phyloP scores from a whole-genome alignment of 2,329 filamentous ascomycete species.

The Colletotrichum gloeosporioides region DNA sequence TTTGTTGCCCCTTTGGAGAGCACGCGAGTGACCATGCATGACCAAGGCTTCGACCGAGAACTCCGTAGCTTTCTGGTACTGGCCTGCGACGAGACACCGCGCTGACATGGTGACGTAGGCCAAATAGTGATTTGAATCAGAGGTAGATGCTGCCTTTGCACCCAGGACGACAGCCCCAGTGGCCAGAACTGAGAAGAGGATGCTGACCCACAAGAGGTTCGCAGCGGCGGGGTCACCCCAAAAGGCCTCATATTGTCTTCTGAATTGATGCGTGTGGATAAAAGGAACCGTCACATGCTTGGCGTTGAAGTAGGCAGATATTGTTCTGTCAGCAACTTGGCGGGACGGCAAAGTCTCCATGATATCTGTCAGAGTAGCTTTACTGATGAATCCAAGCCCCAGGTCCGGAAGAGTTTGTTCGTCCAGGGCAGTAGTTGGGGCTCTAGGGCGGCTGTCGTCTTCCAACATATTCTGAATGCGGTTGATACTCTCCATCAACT shows the following conservation, averaged over 20 bases:
- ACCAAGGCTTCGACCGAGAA: slow-evolving; percentile 56
- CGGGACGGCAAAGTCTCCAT: slow-evolving; percentile 38
- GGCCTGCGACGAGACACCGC: slow-evolving; percentile 52
- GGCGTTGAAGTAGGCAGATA: slow-evolving; percentile 42
- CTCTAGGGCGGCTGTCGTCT: slow-evolving; percentile 13
- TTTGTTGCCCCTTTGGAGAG: not conserved
- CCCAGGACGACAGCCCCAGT: slow-evolving; percentile 42
- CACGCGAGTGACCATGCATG: slow-evolving; percentile 45
- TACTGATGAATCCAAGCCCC: slow-evolving; percentile 30
- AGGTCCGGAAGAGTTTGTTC: slow-evolving; percentile 27
- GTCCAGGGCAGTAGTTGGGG: not conserved
- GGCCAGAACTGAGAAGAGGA: slow-evolving; percentile 52
- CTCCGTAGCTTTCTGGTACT: slow-evolving; percentile 48
- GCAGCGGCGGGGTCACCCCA: slow-evolving; percentile 44
- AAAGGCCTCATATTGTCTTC: slow-evolving; percentile 51
- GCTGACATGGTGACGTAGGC: slow-evolving; percentile 41
- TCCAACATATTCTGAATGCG: slow-evolving; percentile 39
- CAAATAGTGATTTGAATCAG: slow-evolving; percentile 29
- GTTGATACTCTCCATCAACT: slow-evolving; percentile 25
- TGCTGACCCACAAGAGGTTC: slow-evolving; percentile 55
- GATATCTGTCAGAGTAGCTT: slow-evolving; percentile 35
- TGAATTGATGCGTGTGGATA: slow-evolving; percentile 49
- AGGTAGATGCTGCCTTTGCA: slow-evolving; percentile 26
- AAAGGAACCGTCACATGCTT: slow-evolving; percentile 41
- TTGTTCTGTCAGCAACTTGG: slow-evolving; percentile 37